A percentile compares a stretch with the other conserved stretches of the same genome.
Conservation (phyloP, 768 basidiomycete genomes). For the Russula ochroleuca region DNA sequence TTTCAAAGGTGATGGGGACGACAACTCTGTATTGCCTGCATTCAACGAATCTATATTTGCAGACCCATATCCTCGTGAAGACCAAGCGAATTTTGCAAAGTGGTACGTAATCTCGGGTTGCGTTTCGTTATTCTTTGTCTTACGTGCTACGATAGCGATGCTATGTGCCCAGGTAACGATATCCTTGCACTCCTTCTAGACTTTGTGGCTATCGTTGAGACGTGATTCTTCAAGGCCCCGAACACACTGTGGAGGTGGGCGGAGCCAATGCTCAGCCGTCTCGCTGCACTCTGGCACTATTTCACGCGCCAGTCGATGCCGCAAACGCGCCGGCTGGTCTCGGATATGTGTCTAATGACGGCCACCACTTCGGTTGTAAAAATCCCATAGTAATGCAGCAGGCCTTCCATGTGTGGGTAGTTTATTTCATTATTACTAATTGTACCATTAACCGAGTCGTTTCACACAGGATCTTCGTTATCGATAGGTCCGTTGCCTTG, state of each 20-base stretch:
- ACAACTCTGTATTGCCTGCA: background rate
- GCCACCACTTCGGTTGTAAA: constrained; percentile 50
- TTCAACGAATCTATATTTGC: background rate
- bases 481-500: constrained; percentile 47
- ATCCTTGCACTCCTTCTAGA: background rate
- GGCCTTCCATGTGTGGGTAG: constrained; percentile 56
- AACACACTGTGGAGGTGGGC: constrained; percentile 39
- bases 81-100: constrained; percentile 49
- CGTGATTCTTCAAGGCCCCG: constrained; percentile 39
- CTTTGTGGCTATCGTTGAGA: background rate
- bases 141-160: constrained; percentile 37
- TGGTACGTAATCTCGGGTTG: constrained; percentile 38
- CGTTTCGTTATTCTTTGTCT: background rate
- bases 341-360: constrained; percentile 54
- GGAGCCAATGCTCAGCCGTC: constrained; percentile 42
- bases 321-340: constrained; percentile 33
- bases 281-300: constrained; percentile 49
- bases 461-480: constrained; percentile 45
- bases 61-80: constrained; percentile 59
- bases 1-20: constrained; percentile 44
- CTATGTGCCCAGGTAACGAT: constrained; percentile 46
- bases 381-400: constrained; percentile 52
- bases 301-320: constrained; percentile 42
- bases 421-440: background rate
- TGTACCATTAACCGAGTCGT: background rate